A percentile compares a stretch with the other conserved stretches of the same genome.
These are phyloP conservation scores for Sporothrix schenckii DNA, from an alignment of 2,329 filamentous ascomycete species.

Conservation along the genomic window DNA sequence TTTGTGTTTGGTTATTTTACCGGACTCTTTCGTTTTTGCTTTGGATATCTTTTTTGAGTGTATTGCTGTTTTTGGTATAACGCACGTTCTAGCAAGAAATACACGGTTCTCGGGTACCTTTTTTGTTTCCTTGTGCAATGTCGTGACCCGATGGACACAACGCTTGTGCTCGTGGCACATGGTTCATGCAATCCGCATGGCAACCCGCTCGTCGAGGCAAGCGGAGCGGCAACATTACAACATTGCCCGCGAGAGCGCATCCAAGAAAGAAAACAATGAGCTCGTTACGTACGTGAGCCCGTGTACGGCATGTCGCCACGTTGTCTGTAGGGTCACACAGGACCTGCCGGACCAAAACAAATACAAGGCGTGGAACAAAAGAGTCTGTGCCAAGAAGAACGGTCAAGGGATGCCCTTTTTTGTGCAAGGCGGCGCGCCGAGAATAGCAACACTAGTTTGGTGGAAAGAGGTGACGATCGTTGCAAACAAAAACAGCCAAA, in stretches of 20 bases:
- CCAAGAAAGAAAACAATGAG: background rate
- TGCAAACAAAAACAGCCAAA: constrained; percentile 2
- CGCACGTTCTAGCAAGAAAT: background rate
- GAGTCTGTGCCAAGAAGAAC: no score
- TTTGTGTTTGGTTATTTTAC: no score
- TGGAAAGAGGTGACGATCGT: background rate
- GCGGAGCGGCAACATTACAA: background rate
- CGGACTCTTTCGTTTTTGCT: background rate
- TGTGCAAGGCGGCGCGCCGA: no score
- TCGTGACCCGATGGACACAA: background rate
- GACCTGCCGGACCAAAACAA: background rate
- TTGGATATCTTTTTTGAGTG: constrained; percentile 2
- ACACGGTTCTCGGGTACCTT: background rate
- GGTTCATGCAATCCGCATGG: background rate
- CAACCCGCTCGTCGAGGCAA: background rate
- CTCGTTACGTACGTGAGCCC: background rate
- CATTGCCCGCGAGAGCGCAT: background rate
- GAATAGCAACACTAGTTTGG: no score
- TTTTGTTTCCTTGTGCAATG: background rate
- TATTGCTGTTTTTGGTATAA: background rate
- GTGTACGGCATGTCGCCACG: background rate
- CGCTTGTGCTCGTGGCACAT: background rate
- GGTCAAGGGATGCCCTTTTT: no score
- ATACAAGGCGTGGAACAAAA: background rate
- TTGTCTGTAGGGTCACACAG: background rate